Conservation (phyloP, 306 rosid species). For the Alnus rubra region DNA sequence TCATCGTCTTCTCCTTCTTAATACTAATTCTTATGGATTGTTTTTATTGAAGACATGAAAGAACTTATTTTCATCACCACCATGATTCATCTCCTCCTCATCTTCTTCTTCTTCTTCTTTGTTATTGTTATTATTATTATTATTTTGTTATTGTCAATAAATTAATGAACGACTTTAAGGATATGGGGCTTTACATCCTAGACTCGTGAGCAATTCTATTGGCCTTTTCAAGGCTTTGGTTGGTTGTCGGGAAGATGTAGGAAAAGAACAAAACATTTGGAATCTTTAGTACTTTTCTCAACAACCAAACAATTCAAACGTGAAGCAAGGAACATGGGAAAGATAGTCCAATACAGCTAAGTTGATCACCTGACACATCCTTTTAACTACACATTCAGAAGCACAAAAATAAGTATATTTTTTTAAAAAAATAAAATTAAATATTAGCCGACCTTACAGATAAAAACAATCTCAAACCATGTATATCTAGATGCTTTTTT, state of each 20-base stretch:
- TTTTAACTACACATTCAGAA: not conserved
- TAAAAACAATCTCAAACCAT: not conserved
- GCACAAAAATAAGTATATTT: not conserved
- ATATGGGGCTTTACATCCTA: not conserved
- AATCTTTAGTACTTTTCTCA: slow-evolving; percentile 57
- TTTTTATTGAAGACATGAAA: too few relatives aligned
- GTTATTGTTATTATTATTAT: not conserved
- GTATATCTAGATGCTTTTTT: not conserved
- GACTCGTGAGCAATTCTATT: slow-evolving; percentile 19
- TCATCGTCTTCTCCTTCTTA: too few relatives aligned
- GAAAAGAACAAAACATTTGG: slow-evolving; percentile 70
- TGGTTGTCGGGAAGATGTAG: slow-evolving; percentile 70
- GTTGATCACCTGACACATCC: not conserved
- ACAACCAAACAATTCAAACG: slow-evolving; percentile 36
- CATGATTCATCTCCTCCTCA: not conserved
- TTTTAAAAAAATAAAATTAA: not conserved
- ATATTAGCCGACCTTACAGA: not conserved
- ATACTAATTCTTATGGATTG: too few relatives aligned
- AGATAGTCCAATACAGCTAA: not conserved
- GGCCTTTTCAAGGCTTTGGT: slow-evolving; percentile 32
- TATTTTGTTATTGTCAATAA: not conserved
- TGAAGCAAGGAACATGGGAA: not conserved
- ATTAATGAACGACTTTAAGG: not conserved
- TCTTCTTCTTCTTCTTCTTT: not conserved
- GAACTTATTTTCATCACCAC: not conserved